Percentiles rank a stretch among this genome's conserved stretches.
Evolutionary conservation across 148 eudicot genomes (phyloP).

Genomic region (Fagopyrum homotropicum): DNA sequence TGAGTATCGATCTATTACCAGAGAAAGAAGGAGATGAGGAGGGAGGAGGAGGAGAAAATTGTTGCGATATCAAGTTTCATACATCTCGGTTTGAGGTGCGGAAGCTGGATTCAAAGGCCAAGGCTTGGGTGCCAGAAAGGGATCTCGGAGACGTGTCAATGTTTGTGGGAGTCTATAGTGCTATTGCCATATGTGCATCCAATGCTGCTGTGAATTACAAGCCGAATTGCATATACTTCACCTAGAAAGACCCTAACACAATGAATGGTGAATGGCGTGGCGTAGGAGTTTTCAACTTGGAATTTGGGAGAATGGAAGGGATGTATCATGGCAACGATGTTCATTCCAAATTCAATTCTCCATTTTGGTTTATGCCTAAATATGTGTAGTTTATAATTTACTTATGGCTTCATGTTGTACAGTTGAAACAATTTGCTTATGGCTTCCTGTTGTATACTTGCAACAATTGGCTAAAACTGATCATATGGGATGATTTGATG

Average conservation of each 20-base stretch:
- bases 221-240: not conserved
- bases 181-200: not conserved
- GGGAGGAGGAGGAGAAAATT: not conserved
- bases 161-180: not conserved
- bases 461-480: too few relatives aligned
- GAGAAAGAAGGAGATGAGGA: too few relatives aligned
- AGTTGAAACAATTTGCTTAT: too few relatives aligned
- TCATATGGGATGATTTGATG: too few relatives aligned
- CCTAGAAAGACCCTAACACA: not conserved
- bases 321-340: not conserved
- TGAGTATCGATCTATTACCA: too few relatives aligned
- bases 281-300: not conserved
- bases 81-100: not conserved
- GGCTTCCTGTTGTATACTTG: too few relatives aligned
- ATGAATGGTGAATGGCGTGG: too few relatives aligned
- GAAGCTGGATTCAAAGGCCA: not conserved
- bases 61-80: not conserved
- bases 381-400: not conserved
- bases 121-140: not conserved
- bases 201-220: not conserved
- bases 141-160: not conserved
- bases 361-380: not conserved
- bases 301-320: not conserved
- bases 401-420: too few relatives aligned
- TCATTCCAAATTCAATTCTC: not conserved